Base-by-base conservation (phyloP, 2,329 filamentous ascomycete species). In the Trichoderma sp. region DNA sequence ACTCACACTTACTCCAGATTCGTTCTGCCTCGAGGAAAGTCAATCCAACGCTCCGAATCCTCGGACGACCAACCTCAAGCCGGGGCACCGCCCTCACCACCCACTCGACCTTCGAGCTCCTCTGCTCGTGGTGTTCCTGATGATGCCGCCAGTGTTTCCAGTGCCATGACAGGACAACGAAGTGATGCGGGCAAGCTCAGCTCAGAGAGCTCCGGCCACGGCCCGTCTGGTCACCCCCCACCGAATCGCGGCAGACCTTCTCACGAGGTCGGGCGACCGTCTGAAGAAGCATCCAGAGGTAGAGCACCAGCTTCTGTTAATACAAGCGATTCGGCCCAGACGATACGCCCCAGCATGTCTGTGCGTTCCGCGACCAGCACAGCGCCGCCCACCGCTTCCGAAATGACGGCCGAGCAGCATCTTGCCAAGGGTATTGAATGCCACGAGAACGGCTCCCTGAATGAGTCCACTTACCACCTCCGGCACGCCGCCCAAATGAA, bases 401-500 rank as follows among this genome's bases (percentile, higher is more conserved):
- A 93, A 39, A 87, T 92, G 73, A 90, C 91, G 3, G 83, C 92
- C 0, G 93, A 98, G 69, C 90, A 98, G 66, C 94, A 99, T 74
- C 86, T 98, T 52, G 85, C 90, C 30, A 95, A 94, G 78, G 95
- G 92, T 9, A 95, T 99, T 65, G 88, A 92, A 67, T 89, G 92
- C 66, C 95, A 99, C 73, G 92, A 97, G 74, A 88, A 89, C 54
- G 94, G 94, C 19, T 89, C 91, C 12, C 81, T 97, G 34, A 93
- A 93, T 68, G 93, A 98, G 77, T 98, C 94, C 0, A 98, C 95
- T 0, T 99, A 98, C 74, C 95, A 99, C 74, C 84, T 99, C 51
- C 90, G 95, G 41, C 86, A 96, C 66, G 95, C 95, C 4, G 94
- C 95, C 0, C 88, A 89, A 71, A 89, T 91, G 64, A 91, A 92